phyloP scores from a whole-genome alignment of 192 early-diverging fungal genomes.

The Podila verticillata region DNA sequence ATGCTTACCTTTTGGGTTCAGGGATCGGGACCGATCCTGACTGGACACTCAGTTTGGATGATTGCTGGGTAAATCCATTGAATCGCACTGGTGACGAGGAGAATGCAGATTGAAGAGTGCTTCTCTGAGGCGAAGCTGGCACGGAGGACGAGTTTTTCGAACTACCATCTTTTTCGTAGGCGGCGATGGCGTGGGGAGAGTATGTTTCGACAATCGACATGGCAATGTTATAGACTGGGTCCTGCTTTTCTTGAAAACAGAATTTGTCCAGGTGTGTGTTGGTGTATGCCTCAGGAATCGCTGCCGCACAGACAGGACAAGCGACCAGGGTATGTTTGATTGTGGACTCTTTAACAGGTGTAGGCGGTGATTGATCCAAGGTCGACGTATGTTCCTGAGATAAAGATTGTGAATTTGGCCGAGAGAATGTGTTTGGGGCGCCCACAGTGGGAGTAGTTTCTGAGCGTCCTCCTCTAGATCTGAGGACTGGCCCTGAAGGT shows the following conservation, averaged over 20 bases:
- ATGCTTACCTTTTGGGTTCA: slow-evolving; percentile 23
- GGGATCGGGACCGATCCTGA: not conserved
- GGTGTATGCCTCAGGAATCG: slow-evolving; percentile 25
- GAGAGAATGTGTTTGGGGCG: not conserved
- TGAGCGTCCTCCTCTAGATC: slow-evolving; percentile 23
- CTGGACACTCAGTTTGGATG: not conserved
- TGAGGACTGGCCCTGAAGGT: slow-evolving; percentile 15
- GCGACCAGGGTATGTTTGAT: slow-evolving; percentile 16
- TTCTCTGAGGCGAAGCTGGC: not conserved
- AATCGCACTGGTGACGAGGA: not conserved
- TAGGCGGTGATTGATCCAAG: not conserved
- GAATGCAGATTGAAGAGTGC: not conserved
- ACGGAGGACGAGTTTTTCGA: not conserved
- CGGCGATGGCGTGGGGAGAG: not conserved
- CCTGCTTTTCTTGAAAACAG: slow-evolving; percentile 14
- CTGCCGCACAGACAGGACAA: slow-evolving; percentile 25
- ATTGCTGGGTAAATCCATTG: not conserved
- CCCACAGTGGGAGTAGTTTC: not conserved
- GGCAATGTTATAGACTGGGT: slow-evolving; percentile 25
- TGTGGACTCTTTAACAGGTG: not conserved
- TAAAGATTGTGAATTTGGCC: not conserved
- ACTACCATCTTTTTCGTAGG: slow-evolving; percentile 24
- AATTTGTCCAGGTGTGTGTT: slow-evolving; percentile 40
- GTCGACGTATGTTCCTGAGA: not conserved
- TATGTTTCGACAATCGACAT: slow-evolving; percentile 7